A percentile compares a stretch with the other conserved stretches of the same genome.
phyloP scores from a whole-genome alignment of 163 green algal genomes.

The Trebouxiophyceae sp. region DNA sequence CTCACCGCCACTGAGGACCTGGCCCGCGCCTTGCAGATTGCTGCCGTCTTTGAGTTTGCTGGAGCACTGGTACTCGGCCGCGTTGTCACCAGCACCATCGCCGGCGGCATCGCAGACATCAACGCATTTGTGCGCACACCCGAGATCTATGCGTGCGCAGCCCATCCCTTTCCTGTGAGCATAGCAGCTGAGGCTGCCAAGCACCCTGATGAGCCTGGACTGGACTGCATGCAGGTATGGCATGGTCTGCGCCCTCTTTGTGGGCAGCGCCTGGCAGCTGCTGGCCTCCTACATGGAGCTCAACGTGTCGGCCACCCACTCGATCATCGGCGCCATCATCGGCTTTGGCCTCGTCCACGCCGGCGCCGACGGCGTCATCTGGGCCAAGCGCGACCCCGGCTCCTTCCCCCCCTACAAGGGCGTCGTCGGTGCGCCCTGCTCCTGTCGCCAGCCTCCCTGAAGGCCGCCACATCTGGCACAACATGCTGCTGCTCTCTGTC shows the following conservation, averaged over 20 bases:
- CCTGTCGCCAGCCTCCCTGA: no score
- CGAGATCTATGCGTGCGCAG: not conserved
- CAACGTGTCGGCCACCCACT: slow-evolving; percentile 20
- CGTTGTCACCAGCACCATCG: not conserved
- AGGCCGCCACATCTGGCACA: no score
- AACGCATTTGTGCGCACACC: not conserved
- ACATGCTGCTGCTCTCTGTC: no score
- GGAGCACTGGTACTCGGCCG: slow-evolving; percentile 33
- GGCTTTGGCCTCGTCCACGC: slow-evolving; percentile 38
- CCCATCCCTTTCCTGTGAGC: no score
- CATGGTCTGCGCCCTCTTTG: slow-evolving; percentile 14
- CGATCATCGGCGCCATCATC: slow-evolving; percentile 32
- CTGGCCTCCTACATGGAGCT: slow-evolving; percentile 11
- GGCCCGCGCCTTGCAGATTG: slow-evolving; percentile 10
- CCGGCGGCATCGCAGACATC: slow-evolving; percentile 5
- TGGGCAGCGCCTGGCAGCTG: slow-evolving; percentile 13
- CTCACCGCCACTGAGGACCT: not conserved
- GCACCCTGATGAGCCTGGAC: no score
- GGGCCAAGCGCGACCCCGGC: slow-evolving; percentile 8
- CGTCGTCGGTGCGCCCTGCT: slow-evolving; percentile 11
- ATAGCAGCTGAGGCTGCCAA: no score
- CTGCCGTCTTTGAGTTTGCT: slow-evolving; percentile 32
- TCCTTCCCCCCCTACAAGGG: slow-evolving; percentile 53
- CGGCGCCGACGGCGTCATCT: slow-evolving; percentile 15
- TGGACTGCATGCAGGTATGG: slow-evolving; percentile 8